Percentiles rank a stretch among this genome's conserved stretches.
These are phyloP conservation scores for Candida schatavii DNA, from an alignment of 805 yeast genomes.

Conservation along the genomic window DNA sequence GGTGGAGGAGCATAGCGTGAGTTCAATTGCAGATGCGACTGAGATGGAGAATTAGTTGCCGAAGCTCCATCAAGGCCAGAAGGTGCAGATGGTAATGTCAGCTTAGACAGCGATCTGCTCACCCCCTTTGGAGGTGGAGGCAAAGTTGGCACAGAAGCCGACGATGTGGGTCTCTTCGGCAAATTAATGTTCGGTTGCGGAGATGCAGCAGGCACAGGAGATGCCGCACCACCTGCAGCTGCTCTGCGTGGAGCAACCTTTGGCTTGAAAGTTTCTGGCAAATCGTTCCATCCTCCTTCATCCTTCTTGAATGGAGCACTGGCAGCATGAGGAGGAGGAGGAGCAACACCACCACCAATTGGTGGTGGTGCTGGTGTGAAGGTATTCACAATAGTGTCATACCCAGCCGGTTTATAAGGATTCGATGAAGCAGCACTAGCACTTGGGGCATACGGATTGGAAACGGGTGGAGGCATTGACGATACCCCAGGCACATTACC, in stretches of 20 bases:
- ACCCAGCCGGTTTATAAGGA: conserved; percentile 17
- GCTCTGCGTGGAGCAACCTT: conserved; percentile 42
- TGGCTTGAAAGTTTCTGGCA: conserved; percentile 52
- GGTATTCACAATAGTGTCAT: conserved; percentile 19
- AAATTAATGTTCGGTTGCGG: conserved; percentile 27
- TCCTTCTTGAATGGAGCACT: conserved; percentile 36
- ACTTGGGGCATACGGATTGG: conserved; percentile 15
- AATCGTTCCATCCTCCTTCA: conserved; percentile 71
- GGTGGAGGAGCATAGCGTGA: conserved; percentile 21
- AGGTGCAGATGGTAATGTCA: conserved; percentile 15
- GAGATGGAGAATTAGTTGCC: conserved; percentile 15
- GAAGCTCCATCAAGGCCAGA: too few species aligned
- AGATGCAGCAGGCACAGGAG: conserved; percentile 21
- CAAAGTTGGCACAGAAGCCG: conserved; percentile 21
- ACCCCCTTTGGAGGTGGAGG: conserved; percentile 29
- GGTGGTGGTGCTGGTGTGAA: conserved; percentile 17
- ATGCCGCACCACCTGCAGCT: conserved; percentile 36
- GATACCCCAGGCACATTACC: conserved; percentile 12
- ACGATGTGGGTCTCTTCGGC: conserved; percentile 16
- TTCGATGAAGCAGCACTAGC: conserved; percentile 20
- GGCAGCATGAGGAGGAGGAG: conserved; percentile 20
- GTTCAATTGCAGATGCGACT: conserved; percentile 21
- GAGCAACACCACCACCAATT: conserved; percentile 14
- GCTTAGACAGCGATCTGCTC: conserved; percentile 22
- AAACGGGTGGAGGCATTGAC: conserved; percentile 17